Percentiles rank a stretch among this genome's conserved stretches.
phyloP scores from a whole-genome alignment of 768 basidiomycete species.

The Leccinum variicolor region DNA sequence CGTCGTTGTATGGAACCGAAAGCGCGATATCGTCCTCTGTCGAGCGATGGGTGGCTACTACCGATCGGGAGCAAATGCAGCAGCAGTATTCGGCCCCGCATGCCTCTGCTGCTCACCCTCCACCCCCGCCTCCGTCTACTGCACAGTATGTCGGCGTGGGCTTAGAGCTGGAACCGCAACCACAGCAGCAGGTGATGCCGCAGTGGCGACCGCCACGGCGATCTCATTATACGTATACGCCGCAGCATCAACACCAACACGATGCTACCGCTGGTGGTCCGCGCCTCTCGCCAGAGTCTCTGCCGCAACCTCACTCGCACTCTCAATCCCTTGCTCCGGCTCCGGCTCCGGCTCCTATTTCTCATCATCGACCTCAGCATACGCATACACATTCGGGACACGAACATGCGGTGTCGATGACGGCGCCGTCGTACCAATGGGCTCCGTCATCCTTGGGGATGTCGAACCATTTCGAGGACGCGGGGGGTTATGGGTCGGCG shows the following conservation, averaged over 20 bases:
- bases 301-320: not conserved
- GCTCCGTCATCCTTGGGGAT: not conserved
- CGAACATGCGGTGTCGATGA: conserved; percentile 8
- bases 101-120: not conserved
- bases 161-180: not conserved
- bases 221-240: conserved; percentile 27
- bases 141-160: conserved; percentile 4
- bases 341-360: not conserved
- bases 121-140: not conserved
- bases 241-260: conserved; percentile 9
- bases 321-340: not conserved
- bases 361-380: not conserved
- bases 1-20: conserved; percentile 16
- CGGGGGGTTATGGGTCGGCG: not conserved
- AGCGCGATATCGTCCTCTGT: conserved; percentile 6
- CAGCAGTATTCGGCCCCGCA: not conserved
- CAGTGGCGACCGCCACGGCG: conserved; percentile 29
- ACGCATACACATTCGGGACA: conserved; percentile 16
- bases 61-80: conserved; percentile 15
- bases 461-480: conserved; percentile 2
- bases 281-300: not conserved
- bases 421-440: conserved; percentile 19
- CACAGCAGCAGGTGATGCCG: conserved; percentile 10
- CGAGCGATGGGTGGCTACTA: conserved; percentile 12
- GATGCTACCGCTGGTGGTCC: conserved; percentile 2